Evolutionary conservation across 2,329 filamentous ascomycete genomes (phyloP), one percentile per base, ranked within the genome.

Genomic region (Colletotrichum neosansevieriae): DNA sequence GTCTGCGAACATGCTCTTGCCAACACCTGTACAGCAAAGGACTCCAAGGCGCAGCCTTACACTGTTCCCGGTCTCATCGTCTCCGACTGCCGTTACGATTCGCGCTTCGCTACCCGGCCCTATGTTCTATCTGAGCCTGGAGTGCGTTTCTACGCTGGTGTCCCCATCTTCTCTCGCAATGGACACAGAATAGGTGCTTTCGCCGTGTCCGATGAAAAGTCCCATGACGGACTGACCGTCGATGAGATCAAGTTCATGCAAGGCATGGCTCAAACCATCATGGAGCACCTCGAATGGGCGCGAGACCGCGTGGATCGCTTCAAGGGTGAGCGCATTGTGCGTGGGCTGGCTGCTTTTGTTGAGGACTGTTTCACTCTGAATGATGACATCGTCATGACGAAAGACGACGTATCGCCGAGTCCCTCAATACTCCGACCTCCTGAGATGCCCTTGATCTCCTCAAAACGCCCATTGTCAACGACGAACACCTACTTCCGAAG

Each of bases 281-380:
- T 89, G 79, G 84, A 88, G 42, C 89, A 91, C 65, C 75, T 92
- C 9, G 88, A 89, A 76, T 85, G 82, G 80, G 86, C 80, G 50
- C 82, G 83, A 70, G 82, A 80, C 69, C 84, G 78, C 60, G 85
- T 81, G 63, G 86, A 84, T 71, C 85, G 84, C 71, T 84, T 80
- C 72, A 83, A 82, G 71, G 85, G 81, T 45, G 87, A 83, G 70
- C 84, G 81, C 72, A 89, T 85, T 78, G 84, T 84, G 45, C 81
- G 84, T 15, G 86, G 86, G 0, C 76, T 89, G 11, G 85, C 83
- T 3, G 79, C 81, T 17, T 89, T 88, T 61, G 84, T 87, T 6
- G 85, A 87, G 65, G 84, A 83, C 5, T 84, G 80, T 63, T 82
- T 80, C 4, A 69, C 73, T 5, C 29, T 67, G 21, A 60, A 24